Evolutionary conservation across 139 green algal species (phyloP).

Genomic region (Yamagishiella unicocca): DNA sequence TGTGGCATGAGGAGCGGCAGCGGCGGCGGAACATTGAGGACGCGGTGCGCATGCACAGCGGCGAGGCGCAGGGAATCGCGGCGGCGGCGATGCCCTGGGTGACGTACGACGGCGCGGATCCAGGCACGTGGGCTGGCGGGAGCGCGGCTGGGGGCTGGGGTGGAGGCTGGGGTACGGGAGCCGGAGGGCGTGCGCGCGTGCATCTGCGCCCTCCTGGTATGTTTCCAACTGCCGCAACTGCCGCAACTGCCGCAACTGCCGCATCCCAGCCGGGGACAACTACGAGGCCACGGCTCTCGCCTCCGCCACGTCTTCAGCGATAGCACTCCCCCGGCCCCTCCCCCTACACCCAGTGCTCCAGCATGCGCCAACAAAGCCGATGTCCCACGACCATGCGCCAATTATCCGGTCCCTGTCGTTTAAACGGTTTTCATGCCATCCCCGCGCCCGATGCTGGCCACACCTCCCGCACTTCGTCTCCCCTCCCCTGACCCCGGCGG

Average conservation of each 20-base stretch:
- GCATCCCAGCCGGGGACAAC: too few species aligned
- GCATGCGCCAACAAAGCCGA: too few species aligned
- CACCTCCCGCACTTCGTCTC: neutral
- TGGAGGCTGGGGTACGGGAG: neutral
- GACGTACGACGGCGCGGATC: neutral
- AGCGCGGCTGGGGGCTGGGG: neutral
- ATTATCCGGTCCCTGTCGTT: too few species aligned
- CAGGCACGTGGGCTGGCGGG: neutral
- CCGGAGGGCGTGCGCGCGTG: neutral
- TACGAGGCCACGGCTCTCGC: too few species aligned
- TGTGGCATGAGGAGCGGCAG: neutral
- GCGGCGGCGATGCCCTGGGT: neutral
- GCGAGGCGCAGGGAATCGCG: slow-evolving; percentile 7
- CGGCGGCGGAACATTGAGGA: neutral
- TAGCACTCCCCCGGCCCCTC: too few species aligned
- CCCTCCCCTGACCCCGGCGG: neutral
- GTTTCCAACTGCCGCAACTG: too few species aligned
- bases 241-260: too few species aligned
- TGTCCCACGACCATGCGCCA: too few species aligned
- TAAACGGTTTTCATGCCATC: too few species aligned
- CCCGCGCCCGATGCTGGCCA: neutral
- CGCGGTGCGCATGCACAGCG: slow-evolving; percentile 3
- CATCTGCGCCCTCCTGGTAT: too few species aligned
- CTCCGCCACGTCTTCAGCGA: too few species aligned
- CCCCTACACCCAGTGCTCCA: neutral